Conservation (phyloP, 2,329 filamentous ascomycete genomes). For the Apiospora rasikravindrae region DNA sequence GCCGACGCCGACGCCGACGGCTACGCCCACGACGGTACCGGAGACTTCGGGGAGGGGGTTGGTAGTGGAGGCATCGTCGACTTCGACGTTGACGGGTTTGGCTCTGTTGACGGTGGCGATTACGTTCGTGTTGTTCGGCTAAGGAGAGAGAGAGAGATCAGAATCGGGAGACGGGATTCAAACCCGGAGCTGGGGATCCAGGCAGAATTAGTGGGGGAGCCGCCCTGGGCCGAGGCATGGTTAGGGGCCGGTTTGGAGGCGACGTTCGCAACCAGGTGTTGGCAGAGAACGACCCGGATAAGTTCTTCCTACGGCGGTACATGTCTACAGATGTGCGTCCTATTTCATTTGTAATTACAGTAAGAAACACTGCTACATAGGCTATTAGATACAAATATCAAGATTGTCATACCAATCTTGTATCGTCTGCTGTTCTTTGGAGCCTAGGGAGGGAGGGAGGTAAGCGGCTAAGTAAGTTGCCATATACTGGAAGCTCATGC, state of each 20-base stretch:
- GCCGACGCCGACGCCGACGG: background rate
- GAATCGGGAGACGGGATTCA: background rate
- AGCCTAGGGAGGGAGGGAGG: background rate
- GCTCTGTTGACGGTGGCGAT: background rate
- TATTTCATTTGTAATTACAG: background rate
- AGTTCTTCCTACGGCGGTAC: background rate
- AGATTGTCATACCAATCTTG: background rate
- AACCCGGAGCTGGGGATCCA: background rate
- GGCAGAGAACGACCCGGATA: background rate
- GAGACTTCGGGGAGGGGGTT: background rate
- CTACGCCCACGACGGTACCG: background rate
- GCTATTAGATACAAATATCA: background rate
- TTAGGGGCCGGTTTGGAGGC: background rate
- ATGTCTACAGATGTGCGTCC: background rate
- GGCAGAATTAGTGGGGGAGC: background rate
- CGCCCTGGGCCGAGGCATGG: background rate
- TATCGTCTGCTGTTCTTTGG: background rate
- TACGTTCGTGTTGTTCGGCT: background rate
- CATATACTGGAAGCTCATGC: no score
- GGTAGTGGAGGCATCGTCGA: no score
- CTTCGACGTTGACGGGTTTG: background rate
- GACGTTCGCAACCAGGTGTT: background rate
- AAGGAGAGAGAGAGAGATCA: background rate
- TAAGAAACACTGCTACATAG: background rate
- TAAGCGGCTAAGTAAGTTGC: no score